Conservation (phyloP, 139 green algal genomes). For the Zygnema circumcarinatum region DNA sequence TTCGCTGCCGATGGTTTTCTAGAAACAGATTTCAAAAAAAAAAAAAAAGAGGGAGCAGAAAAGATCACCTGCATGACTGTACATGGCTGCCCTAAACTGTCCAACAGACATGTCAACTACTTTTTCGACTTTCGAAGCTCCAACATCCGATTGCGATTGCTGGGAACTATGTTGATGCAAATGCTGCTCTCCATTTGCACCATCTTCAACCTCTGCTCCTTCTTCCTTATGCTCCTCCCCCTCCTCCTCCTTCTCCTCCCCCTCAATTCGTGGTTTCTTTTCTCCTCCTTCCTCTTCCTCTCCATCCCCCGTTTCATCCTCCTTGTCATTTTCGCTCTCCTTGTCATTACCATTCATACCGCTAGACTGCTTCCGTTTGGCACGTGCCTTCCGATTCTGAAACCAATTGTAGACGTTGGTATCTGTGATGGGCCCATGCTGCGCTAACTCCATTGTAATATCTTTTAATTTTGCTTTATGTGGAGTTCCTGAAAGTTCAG, state of each 20-base stretch:
- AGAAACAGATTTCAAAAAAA: no score
- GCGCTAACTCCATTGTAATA: conserved; percentile 52
- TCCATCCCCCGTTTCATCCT: background rate
- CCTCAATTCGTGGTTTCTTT: background rate
- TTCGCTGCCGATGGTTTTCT: no score
- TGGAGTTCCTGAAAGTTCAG: conserved; percentile 40
- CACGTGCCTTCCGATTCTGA: conserved; percentile 60
- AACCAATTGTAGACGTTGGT: conserved; percentile 68
- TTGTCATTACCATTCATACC: conserved; percentile 10
- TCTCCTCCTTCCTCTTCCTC: conserved; percentile 3
- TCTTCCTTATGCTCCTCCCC: background rate
- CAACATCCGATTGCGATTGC: no score
- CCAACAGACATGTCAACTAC: no score
- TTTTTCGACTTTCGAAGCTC: no score
- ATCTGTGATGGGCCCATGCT: conserved; percentile 55
- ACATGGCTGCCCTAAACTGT: no score
- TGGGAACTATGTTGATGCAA: no score
- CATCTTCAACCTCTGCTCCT: background rate
- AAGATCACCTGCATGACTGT: no score
- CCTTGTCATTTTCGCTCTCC: conserved; percentile 11
- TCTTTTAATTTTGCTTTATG: conserved; percentile 52
- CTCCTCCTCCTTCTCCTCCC: conserved; percentile 3
- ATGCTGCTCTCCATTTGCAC: background rate
- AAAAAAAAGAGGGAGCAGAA: no score
- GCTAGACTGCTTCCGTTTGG: conserved; percentile 44